Evolutionary conservation across 352 stramenopile genomes (phyloP), one percentile per base, ranked within the genome.

Genomic region (Phytophthora meadii): DNA sequence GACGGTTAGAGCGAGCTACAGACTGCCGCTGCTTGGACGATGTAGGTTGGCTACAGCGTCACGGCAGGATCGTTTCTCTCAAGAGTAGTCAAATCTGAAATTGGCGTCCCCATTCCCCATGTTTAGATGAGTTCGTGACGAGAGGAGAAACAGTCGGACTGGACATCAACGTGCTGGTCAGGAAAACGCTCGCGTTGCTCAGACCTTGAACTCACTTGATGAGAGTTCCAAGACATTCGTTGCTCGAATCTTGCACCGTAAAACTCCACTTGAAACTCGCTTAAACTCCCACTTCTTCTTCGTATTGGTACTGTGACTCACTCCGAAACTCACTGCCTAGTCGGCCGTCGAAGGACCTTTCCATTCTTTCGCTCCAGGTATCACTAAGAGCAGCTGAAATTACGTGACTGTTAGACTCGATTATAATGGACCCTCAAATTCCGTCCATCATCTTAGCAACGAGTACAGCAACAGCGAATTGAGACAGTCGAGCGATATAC

Each of bases 401-500:
- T 50, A 52, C 42, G 47, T 44, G 28, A 51, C 40, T 36, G 22
- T 5, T 36, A 2, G 48, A 4, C 12, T 41, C 14, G 28, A 55
- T 54, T 45, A 50, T 54, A 49, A 45, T 19, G 54, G 39, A 50
- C 55, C 62, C 50, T 51, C 22, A 14, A 15, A 4, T 0, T 4
- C 11, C 10, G 5, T 25, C 14, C 10, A 22, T 54, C 40, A 65
- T 54, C 39, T 41, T 55, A 12, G 11, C 48, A 25, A 53, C 6
- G 30, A 25, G 22, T 2, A 34, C 8, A 25, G 51, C 47, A 41
- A 45, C 30, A 42, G 32, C 30, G 9, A 17, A 19, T 44, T 54
- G 57, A 30, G 48, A 44, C 49, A 68, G 64, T 68, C 64, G 64
- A 56, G 44, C 51, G 45, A 72, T 50, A 59, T 62, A 62, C 32